Base-by-base conservation (phyloP, 768 basidiomycete genomes). In the Termitomyces sp. region DNA sequence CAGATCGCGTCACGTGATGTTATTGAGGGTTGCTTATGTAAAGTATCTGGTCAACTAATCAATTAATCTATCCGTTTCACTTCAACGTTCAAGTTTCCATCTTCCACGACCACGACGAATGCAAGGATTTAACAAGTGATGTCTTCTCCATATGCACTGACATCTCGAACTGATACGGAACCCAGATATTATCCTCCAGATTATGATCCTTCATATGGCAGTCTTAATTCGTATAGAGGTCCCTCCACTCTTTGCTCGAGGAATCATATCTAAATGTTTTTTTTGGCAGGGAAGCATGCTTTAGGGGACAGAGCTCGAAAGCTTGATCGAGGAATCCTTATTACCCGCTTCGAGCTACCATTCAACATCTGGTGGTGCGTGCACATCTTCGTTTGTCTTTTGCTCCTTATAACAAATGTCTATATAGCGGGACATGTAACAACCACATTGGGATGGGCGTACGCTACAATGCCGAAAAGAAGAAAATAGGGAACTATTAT, bases 381-480 rank as follows among this genome's bases (percentile, higher is more conserved):
- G 13, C 41, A 44, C 24, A 48, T 34, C 41, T 36, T 8, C 13
- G 7, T 31, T 36, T 18, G 26, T 28, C 34, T 28, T 24, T 45
- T 28, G 48, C 41, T 51, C 28, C 13, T 36, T 41, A 54, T 48
- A 49, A 47, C 51, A 58, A 48, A 50, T 16, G 37, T 42, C 31
- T 37, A 37, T 72, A 95, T 72, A 98, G 96, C 66, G 92, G 87
- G 34, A 88, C 88, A 74, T 99, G 96, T 75, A 87, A 95, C 70
- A 89, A 90, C 64, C 97, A 98, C 74, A 92, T 99, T 51, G 97
- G 97, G 12, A 97, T 97, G 84, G 97, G 97, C 24, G 97, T 99
- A 2, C 90, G 97, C n/a, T 99, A 98, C 78, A 99, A 99, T 64
- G 97, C 97, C 0, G 95, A 98, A 73, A 99, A 99, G 83, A 90